These are phyloP conservation scores for Cercophora sp. DNA, from an alignment of 495 filamentous ascomycete species.

Conservation along the genomic window DNA sequence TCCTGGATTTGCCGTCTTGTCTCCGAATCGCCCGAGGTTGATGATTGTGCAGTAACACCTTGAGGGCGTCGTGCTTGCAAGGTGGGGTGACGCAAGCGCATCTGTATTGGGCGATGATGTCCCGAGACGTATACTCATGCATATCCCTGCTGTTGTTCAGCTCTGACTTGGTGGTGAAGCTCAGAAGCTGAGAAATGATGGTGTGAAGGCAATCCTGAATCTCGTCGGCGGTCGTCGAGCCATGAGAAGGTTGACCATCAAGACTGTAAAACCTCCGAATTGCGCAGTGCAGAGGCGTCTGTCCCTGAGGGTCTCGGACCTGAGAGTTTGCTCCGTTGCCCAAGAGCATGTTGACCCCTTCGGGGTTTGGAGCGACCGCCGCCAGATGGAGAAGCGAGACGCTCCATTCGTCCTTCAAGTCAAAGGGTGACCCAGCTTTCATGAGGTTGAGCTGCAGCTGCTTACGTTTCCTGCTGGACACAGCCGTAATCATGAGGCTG, in stretches of 20 bases:
- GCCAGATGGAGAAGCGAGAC: not conserved
- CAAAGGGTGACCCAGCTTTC: not conserved
- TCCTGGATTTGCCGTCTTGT: not conserved
- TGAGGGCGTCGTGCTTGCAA: not conserved
- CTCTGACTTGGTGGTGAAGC: slow-evolving; percentile 3
- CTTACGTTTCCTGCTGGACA: not conserved
- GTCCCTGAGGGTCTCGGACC: not conserved
- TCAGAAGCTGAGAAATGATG: not conserved
- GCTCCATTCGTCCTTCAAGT: not conserved
- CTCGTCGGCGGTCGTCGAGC: not conserved
- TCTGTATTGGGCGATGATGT: no score
- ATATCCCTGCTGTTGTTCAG: slow-evolving; percentile 5
- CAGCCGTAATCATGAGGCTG: not conserved
- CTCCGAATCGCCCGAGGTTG: not conserved
- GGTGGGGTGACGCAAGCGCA: no score
- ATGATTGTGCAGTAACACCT: not conserved
- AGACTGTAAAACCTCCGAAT: slow-evolving; percentile 2
- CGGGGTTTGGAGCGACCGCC: not conserved
- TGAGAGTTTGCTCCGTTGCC: not conserved
- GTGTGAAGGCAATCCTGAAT: not conserved
- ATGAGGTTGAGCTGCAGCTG: not conserved
- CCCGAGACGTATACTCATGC: no score
- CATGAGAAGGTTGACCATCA: no score
- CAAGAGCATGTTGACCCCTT: not conserved
- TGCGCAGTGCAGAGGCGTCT: slow-evolving; percentile 5